Base-by-base conservation (phyloP, 495 filamentous ascomycete species). In the Xylaria intraflava region DNA sequence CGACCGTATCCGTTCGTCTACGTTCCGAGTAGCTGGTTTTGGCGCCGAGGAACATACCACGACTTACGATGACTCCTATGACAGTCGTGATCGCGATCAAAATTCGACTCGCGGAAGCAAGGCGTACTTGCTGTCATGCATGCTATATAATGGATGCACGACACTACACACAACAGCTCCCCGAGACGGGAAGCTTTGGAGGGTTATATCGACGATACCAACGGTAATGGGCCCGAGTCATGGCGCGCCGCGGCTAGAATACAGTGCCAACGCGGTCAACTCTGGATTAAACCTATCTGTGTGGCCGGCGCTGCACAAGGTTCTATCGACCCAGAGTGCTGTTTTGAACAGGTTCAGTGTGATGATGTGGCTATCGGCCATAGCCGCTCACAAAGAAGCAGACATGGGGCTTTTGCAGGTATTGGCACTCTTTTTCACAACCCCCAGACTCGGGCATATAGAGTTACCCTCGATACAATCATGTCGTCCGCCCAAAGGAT, bases 41-140 rank as follows among this genome's bases (percentile, higher is more conserved):
- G 83, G 81, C 9, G 77, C 77, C 0, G 82, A 84, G 55, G 43
- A 62, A 10, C 62, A 72, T 55, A 78, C 65, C 0, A 42, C 53
- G 0, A 27, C n/a, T 0, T 16, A 59, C 27, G 78, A 83, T 57
- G 5, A 9, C 12, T 8, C 11, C 0, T 80, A 76, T 33, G 0
- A 0, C 7, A 16, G 56, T 33, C 65, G 62, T 49, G 69, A 72
- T 45, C 41, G 47, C 9, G 16, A 49, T 12, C 30, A 41, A 16
- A 14, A 42, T 42, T 55, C 62, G 26, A 19, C 17, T 19, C 16
- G 42, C 22, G 56, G 46, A 41, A 31, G 19, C 5, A 49, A 48
- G 17, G 44, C 61, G 0, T 51, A 49, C 22, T 30, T 48, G 4
- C n/a, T 56, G 6, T 58, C 54, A 10, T 53, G 24, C n/a, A 57